phyloP scores from a whole-genome alignment of 2,329 filamentous ascomycete genomes.

The Trichoderma hamatum region DNA sequence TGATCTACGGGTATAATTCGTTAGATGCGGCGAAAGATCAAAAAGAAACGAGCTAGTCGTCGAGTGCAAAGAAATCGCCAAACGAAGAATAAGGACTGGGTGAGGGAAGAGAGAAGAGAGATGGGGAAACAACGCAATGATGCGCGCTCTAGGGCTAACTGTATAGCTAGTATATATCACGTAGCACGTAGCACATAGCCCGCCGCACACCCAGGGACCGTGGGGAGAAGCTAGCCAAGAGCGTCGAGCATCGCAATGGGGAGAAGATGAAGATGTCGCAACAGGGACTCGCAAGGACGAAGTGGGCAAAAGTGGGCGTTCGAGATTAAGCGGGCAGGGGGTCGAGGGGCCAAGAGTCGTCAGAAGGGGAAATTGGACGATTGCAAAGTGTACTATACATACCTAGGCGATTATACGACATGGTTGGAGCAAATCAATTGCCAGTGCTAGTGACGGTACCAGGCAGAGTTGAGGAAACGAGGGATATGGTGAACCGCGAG shows the following conservation, averaged over 20 bases:
- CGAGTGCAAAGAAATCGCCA: background rate
- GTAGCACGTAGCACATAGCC: background rate
- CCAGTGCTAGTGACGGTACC: background rate
- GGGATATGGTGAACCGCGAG: background rate
- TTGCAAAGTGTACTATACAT: conserved; percentile 51
- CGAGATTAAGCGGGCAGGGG: conserved; percentile 29
- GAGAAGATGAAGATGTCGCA: conserved; percentile 18
- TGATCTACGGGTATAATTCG: conserved; percentile 49
- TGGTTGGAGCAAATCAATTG: conserved; percentile 41
- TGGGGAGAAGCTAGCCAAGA: conserved; percentile 19
- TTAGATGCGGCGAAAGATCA: background rate
- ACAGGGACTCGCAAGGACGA: conserved; percentile 19
- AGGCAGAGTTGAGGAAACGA: background rate
- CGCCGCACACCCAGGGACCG: background rate
- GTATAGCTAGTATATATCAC: background rate
- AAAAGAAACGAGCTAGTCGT: background rate
- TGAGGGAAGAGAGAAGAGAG: background rate
- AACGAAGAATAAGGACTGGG: background rate
- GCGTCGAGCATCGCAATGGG: conserved; percentile 12
- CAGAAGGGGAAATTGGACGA: conserved; percentile 31
- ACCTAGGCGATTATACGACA: conserved; percentile 78
- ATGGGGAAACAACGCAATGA: background rate
- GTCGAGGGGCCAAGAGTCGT: conserved; percentile 28
- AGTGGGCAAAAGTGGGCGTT: conserved; percentile 26
- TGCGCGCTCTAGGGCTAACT: conserved; percentile 11